phyloP scores from a whole-genome alignment of 768 basidiomycete genomes.

The Podaxis rugospora region DNA sequence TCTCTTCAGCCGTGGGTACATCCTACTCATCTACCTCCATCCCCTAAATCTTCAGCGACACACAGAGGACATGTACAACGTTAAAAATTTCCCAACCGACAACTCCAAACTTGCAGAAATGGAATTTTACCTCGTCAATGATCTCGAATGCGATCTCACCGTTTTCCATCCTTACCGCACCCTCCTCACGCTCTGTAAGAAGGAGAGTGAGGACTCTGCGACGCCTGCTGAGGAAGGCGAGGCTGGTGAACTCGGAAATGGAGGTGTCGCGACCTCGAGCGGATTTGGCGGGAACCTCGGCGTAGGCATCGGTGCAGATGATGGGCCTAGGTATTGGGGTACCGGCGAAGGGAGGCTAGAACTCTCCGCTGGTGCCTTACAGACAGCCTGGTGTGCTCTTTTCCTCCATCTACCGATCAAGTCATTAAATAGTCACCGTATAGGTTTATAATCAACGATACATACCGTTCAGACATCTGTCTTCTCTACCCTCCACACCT shows the following conservation, averaged over 20 bases:
- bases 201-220: conserved; percentile 32
- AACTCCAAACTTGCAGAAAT: conserved; percentile 94
- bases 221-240: conserved; percentile 44
- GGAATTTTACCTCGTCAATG: conserved; percentile 98
- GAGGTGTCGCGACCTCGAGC: background rate
- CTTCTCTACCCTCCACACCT: conserved; percentile 95
- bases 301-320: conserved; percentile 38
- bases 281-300: conserved; percentile 23
- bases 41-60: background rate
- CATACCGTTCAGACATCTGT: conserved; percentile 88
- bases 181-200: conserved; percentile 70
- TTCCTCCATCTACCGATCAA: background rate
- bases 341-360: conserved; percentile 76
- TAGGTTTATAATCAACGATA: conserved; percentile 97
- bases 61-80: conserved; percentile 60
- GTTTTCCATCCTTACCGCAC: conserved; percentile 96
- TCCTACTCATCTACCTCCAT: background rate
- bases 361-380: conserved; percentile 70
- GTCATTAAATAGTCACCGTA: background rate
- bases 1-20: conserved; percentile 63
- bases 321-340: conserved; percentile 74
- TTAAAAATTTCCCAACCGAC: conserved; percentile 82
- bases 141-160: conserved; percentile 90
- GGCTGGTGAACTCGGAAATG: conserved; percentile 40
- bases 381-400: conserved; percentile 79